A percentile compares a stretch with the other conserved stretches of the same genome.
Conservation (phyloP, 2,329 filamentous ascomycete genomes). For the Fusarium sp. region DNA sequence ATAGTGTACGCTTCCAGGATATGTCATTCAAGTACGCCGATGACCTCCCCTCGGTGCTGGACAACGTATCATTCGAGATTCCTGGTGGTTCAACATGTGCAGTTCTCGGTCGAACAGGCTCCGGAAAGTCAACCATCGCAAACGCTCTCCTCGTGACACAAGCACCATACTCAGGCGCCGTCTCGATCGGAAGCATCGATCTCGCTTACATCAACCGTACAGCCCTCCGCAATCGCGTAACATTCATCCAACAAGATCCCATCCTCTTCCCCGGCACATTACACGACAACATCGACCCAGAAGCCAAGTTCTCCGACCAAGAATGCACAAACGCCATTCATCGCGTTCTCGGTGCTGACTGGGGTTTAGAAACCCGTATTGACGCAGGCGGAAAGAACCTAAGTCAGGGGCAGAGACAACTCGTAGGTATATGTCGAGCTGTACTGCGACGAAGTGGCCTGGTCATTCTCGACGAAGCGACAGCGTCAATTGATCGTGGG, state of each 20-base stretch:
- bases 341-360: slow-evolving; percentile 65
- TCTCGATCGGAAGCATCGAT: slow-evolving; percentile 64
- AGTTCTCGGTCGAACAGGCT: slow-evolving; percentile 84
- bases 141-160: slow-evolving; percentile 68
- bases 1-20: slow-evolving; percentile 79
- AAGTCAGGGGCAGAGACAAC: slow-evolving; percentile 70
- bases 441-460: slow-evolving; percentile 69
- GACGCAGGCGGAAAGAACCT: slow-evolving; percentile 70
- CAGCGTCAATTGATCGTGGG: slow-evolving; percentile 68
- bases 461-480: slow-evolving; percentile 72
- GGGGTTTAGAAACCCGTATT: slow-evolving; percentile 61
- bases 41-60: slow-evolving; percentile 77
- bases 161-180: slow-evolving; percentile 59
- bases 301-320: slow-evolving; percentile 64
- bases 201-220: slow-evolving; percentile 64
- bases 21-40: slow-evolving; percentile 84
- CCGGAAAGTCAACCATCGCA: slow-evolving; percentile 83
- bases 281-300: slow-evolving; percentile 74
- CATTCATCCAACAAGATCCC: slow-evolving; percentile 72
- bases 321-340: slow-evolving; percentile 63
- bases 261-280: slow-evolving; percentile 68
- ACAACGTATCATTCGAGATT: slow-evolving; percentile 75
- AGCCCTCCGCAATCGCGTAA: slow-evolving; percentile 65
- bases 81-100: slow-evolving; percentile 70
- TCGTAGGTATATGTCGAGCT: slow-evolving; percentile 68